A percentile compares a stretch with the other conserved stretches of the same genome.
phyloP scores from a whole-genome alignment of 176 grass and related monocot species.

The Chrysopogon serrulatus region DNA sequence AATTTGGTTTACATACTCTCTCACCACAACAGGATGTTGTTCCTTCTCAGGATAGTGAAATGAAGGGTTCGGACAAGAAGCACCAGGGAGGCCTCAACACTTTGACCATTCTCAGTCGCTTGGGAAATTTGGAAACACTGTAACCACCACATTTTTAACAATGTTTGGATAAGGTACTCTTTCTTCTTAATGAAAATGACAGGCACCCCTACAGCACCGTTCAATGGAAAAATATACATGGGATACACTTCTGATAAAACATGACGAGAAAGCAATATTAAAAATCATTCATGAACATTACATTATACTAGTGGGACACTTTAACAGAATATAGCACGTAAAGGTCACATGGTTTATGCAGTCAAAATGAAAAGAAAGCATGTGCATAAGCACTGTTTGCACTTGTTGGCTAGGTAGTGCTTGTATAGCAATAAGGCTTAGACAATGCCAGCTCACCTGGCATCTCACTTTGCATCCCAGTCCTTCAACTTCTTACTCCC shows the following conservation, averaged over 20 bases:
- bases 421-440: background rate
- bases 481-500: conserved; percentile 97
- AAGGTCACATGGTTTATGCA: background rate
- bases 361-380: background rate
- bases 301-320: background rate
- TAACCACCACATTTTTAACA: background rate
- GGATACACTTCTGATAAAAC: background rate
- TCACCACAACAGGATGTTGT: no score
- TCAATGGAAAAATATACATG: background rate
- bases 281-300: background rate
- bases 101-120: background rate
- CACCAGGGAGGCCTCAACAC: background rate
- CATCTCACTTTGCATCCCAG: conserved; percentile 55
- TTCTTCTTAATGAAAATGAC: no score
- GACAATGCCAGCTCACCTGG: conserved; percentile 2
- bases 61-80: background rate
- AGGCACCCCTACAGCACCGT: no score
- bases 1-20: no score
- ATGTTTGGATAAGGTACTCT: background rate
- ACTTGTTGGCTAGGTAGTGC: background rate
- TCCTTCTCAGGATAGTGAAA: no score
- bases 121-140: background rate
- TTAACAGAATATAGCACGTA: background rate
- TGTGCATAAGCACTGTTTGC: background rate
- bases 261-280: background rate